A percentile compares a stretch with the other conserved stretches of the same genome.
These are phyloP conservation scores for Xylariaceae sp. DNA, from an alignment of 2,329 filamentous ascomycete genomes.

Conservation along the genomic window DNA sequence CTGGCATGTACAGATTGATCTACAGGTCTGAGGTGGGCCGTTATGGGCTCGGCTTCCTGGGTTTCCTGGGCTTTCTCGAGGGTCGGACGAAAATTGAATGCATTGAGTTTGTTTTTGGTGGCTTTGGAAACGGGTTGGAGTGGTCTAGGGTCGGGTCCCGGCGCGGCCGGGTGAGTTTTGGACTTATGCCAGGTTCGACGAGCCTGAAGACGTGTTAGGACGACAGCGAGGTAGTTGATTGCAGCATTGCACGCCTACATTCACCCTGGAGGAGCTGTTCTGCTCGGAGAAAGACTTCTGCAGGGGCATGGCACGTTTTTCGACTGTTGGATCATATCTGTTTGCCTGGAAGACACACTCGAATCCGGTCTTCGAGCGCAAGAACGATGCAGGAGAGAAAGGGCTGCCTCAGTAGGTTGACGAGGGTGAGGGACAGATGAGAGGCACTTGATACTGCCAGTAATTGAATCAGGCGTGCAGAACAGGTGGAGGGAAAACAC, in stretches of 20 bases:
- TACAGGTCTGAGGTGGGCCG: too few relatives aligned
- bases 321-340: too few relatives aligned
- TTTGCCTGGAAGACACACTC: too few relatives aligned
- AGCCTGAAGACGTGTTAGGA: constrained; percentile 8
- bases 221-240: background rate
- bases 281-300: constrained; percentile 35
- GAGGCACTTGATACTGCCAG: too few relatives aligned
- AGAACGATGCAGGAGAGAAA: too few relatives aligned
- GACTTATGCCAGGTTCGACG: constrained; percentile 45
- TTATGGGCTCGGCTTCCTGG: constrained; percentile 6
- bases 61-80: constrained; percentile 14
- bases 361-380: too few relatives aligned
- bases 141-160: constrained; percentile 27
- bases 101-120: constrained; percentile 53
- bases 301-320: constrained; percentile 28
- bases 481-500: too few relatives aligned
- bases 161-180: constrained; percentile 40
- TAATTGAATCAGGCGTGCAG: too few relatives aligned
- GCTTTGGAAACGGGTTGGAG: constrained; percentile 46
- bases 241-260: constrained; percentile 2
- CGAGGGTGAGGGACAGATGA: too few relatives aligned
- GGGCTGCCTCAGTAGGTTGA: too few relatives aligned
- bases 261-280: constrained; percentile 23
- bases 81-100: constrained; percentile 45
- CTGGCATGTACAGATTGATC: too few relatives aligned